Conservation (phyloP, 2,329 filamentous ascomycete genomes). For the Tympanopsis confertula region DNA sequence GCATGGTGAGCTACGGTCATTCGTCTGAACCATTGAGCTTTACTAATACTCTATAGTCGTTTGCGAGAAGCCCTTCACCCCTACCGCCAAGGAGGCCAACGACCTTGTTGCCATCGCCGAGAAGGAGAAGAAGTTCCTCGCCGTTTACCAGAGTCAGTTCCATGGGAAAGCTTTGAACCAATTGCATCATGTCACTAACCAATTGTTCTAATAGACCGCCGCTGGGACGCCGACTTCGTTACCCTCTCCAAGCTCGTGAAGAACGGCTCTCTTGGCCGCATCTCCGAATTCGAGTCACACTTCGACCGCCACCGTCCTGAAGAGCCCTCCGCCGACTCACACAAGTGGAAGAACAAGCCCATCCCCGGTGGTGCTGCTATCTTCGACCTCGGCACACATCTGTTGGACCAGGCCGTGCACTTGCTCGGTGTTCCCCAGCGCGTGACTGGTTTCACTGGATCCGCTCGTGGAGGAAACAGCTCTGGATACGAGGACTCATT, state of each 20-base stretch:
- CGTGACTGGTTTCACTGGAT: constrained; percentile 58
- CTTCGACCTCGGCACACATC: constrained; percentile 66
- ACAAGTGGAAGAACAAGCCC: constrained; percentile 56
- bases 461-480: constrained; percentile 43
- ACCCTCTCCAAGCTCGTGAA: constrained; percentile 53
- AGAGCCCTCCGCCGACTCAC: constrained; percentile 21
- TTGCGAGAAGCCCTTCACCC: constrained; percentile 75
- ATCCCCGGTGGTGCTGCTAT: constrained; percentile 54
- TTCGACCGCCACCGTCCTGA: constrained; percentile 64
- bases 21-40: constrained; percentile 7
- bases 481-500: constrained; percentile 40
- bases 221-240: constrained; percentile 69
- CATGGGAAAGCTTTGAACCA: background rate
- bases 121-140: constrained; percentile 37
- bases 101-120: constrained; percentile 45
- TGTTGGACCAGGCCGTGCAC: constrained; percentile 63
- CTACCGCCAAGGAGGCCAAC: constrained; percentile 56
- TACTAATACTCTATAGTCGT: constrained; percentile 34
- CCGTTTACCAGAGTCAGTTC: constrained; percentile 55
- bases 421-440: constrained; percentile 58
- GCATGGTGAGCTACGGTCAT: constrained; percentile 29
- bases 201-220: constrained; percentile 33
- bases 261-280: constrained; percentile 50
- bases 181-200: constrained; percentile 3
- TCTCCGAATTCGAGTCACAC: constrained; percentile 69